A percentile compares a stretch with the other conserved stretches of the same genome.
Conservation (phyloP, 2,329 filamentous ascomycete species). For the Talaromyces sp. region DNA sequence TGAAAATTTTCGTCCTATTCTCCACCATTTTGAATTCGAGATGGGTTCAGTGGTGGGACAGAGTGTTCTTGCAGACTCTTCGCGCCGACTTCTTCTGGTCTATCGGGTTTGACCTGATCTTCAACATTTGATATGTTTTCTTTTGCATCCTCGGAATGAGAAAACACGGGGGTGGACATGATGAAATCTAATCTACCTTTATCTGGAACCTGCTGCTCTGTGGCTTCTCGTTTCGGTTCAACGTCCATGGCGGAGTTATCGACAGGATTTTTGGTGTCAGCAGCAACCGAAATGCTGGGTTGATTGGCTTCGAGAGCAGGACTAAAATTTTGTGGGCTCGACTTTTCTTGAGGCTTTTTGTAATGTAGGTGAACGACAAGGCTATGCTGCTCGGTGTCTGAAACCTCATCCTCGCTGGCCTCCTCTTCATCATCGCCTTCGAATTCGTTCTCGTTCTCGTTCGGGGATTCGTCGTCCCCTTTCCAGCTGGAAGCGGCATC, state of each 20-base stretch:
- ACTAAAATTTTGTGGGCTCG: slow-evolving; percentile 1
- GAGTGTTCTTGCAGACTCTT: neutral
- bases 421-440: slow-evolving; percentile 43
- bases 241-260: neutral
- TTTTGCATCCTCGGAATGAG: slow-evolving; percentile 7
- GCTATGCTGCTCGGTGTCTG: slow-evolving; percentile 48
- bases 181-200: neutral
- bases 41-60: slow-evolving; percentile 6
- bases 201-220: neutral
- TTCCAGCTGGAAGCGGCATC: slow-evolving; percentile 56
- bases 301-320: neutral
- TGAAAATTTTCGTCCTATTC: neutral
- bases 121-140: slow-evolving; percentile 6
- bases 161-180: neutral
- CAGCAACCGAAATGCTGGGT: slow-evolving; percentile 1
- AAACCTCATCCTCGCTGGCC: slow-evolving; percentile 35
- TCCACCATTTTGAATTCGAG: slow-evolving; percentile 6
- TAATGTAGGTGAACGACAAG: slow-evolving; percentile 68
- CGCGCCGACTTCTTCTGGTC: slow-evolving; percentile 2
- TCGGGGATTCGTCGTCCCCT: slow-evolving; percentile 67
- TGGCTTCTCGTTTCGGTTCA: neutral
- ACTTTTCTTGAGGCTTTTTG: slow-evolving; percentile 22
- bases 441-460: slow-evolving; percentile 55
- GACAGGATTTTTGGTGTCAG: neutral
- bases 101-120: slow-evolving; percentile 2